Conservation (phyloP, 129 eudicot genomes). For the Erigeron canadensis region DNA sequence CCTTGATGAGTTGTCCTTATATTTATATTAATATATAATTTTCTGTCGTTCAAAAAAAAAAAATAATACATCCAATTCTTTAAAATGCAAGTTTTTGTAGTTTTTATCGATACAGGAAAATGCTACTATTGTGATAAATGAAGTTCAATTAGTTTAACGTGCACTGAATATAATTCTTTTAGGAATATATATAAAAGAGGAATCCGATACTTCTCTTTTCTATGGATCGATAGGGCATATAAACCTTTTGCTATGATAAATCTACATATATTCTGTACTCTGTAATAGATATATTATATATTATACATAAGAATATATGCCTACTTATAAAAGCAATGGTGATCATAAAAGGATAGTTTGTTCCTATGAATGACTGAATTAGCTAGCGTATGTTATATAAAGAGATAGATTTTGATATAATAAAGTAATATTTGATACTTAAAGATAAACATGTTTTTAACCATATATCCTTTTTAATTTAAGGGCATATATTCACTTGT, state of each 20-base stretch:
- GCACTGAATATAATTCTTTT: too few relatives aligned
- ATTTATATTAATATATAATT: too few relatives aligned
- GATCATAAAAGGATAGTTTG: conserved; percentile 3
- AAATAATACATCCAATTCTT: too few relatives aligned
- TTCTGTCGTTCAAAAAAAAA: too few relatives aligned
- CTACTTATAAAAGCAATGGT: conserved; percentile 35
- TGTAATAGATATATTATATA: conserved; percentile 8
- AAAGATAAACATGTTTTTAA: not conserved
- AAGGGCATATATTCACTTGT: not conserved
- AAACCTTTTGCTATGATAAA: conserved; percentile 8
- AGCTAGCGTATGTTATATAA: not conserved
- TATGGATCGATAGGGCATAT: conserved; percentile 9
- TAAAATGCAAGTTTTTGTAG: too few relatives aligned
- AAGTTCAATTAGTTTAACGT: too few relatives aligned
- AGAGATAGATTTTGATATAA: too few relatives aligned
- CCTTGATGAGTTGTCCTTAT: too few relatives aligned
- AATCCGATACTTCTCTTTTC: conserved; percentile 26
- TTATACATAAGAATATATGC: conserved; percentile 25
- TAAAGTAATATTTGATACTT: not conserved
- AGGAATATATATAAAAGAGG: not conserved
- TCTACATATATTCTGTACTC: conserved; percentile 16
- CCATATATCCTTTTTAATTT: not conserved
- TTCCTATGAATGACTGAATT: not conserved
- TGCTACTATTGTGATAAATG: too few relatives aligned
- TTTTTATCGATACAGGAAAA: too few relatives aligned